These are phyloP conservation scores for Nannizzia gypsea DNA, from an alignment of 2,329 filamentous ascomycete genomes.

Conservation along the genomic window DNA sequence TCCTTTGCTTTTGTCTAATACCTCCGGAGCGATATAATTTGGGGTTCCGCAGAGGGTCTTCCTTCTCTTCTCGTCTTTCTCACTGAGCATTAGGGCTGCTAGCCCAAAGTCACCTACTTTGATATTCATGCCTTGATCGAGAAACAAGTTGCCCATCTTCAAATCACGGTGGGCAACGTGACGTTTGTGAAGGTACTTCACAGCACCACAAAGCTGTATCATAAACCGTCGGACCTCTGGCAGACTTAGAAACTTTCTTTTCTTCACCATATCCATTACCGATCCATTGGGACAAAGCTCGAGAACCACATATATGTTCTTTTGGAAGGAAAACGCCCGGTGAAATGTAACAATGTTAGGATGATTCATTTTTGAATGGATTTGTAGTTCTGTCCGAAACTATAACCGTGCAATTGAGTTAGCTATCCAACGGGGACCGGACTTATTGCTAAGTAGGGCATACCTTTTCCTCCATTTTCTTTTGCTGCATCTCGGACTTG, in stretches of 20 bases:
- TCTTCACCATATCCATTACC: conserved; percentile 95
- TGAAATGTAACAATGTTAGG: conserved; percentile 93
- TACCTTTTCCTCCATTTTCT: conserved; percentile 43
- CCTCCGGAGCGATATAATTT: conserved; percentile 96
- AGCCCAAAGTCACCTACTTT: conserved; percentile 97
- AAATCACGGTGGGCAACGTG: conserved; percentile 94
- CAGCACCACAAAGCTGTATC: conserved; percentile 87
- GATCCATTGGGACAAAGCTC: conserved; percentile 93
- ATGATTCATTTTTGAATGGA: conserved; percentile 95
- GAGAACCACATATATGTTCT: conserved; percentile 83
- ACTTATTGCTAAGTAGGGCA: background rate
- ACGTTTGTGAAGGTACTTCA: conserved; percentile 94
- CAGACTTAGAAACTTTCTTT: conserved; percentile 77
- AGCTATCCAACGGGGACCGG: background rate
- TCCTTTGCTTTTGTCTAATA: conserved; percentile 83
- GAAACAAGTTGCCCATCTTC: conserved; percentile 96
- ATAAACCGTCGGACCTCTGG: conserved; percentile 90
- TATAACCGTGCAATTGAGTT: conserved; percentile 21
- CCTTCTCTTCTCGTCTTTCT: conserved; percentile 73
- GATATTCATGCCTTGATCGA: conserved; percentile 90
- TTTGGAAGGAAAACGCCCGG: conserved; percentile 80
- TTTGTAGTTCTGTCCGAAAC: conserved; percentile 78
- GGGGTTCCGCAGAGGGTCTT: conserved; percentile 94
- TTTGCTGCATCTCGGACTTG: conserved; percentile 39
- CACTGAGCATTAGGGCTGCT: conserved; percentile 79